phyloP scores from a whole-genome alignment of 768 basidiomycete species.

The Pleurotus giganteus region DNA sequence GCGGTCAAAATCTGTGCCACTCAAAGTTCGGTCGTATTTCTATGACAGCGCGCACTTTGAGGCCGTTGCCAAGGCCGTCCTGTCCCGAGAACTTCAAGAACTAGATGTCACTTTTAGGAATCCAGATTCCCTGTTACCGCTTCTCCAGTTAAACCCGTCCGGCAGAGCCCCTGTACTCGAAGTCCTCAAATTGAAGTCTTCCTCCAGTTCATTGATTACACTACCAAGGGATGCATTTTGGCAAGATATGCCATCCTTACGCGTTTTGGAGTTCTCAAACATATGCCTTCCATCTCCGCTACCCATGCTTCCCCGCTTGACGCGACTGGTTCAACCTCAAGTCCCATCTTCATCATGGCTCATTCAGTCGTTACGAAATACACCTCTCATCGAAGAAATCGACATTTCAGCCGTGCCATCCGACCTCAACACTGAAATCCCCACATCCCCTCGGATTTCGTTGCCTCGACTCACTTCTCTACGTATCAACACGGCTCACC shows the following conservation, averaged over 20 bases:
- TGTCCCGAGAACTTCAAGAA: neutral
- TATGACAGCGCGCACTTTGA: neutral
- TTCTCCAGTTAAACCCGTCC: neutral
- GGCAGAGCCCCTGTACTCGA: neutral
- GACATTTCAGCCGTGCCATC: neutral
- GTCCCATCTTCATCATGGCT: neutral
- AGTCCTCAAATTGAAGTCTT: neutral
- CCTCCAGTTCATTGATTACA: neutral
- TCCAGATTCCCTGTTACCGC: neutral
- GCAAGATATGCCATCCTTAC: neutral
- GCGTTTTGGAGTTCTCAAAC: neutral
- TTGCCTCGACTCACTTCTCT: neutral
- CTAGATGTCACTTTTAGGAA: neutral
- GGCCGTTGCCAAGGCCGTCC: neutral
- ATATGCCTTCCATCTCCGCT: neutral
- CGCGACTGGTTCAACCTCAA: too few species aligned
- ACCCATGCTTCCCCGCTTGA: neutral
- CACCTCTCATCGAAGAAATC: neutral
- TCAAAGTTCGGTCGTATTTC: neutral
- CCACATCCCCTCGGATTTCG: neutral
- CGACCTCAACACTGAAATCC: neutral
- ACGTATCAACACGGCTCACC: neutral
- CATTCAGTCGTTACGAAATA: neutral
- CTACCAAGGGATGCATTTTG: too few species aligned
- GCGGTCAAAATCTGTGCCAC: constrained; percentile 1